A percentile compares a stretch with the other conserved stretches of the same genome.
Evolutionary conservation across 2,329 filamentous ascomycete genomes (phyloP).

Genomic region (Paecilomyces variotii): DNA sequence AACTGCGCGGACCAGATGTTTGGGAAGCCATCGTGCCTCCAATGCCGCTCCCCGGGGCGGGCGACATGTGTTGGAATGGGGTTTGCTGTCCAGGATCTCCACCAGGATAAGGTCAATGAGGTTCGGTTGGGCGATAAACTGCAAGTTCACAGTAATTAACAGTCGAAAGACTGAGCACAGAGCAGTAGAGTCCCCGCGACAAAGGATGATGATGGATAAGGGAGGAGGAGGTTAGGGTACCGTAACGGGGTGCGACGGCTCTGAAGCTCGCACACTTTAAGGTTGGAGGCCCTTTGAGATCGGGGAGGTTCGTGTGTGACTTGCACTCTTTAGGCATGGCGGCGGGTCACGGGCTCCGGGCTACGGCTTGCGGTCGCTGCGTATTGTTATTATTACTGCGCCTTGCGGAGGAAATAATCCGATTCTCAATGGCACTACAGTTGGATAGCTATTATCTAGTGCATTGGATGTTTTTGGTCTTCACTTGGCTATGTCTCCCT

Average conservation of each 20-base stretch:
- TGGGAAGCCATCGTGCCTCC: constrained; percentile 43
- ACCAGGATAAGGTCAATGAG: constrained; percentile 53
- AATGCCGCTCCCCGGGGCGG: constrained; percentile 42
- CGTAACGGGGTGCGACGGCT: neutral
- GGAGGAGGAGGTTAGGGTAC: neutral
- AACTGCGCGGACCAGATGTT: constrained; percentile 53
- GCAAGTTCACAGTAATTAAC: constrained; percentile 8
- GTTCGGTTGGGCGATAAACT: constrained; percentile 9
- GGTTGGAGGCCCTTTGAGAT: neutral
- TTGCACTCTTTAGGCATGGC: neutral
- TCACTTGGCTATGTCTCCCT: too few relatives aligned
- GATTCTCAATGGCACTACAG: neutral
- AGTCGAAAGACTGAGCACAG: neutral
- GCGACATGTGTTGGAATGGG: constrained; percentile 26
- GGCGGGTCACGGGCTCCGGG: neutral
- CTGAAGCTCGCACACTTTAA: neutral
- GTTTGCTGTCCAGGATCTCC: constrained; percentile 48
- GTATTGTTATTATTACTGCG: neutral
- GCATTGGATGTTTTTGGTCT: too few relatives aligned
- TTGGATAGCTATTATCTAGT: neutral
- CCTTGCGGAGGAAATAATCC: neutral
- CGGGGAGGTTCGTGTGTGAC: neutral
- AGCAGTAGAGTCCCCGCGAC: too few relatives aligned
- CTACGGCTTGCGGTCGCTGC: neutral
- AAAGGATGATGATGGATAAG: neutral